Evolutionary conservation across 768 basidiomycete genomes (phyloP), one percentile per base, ranked within the genome.

Genomic region (Agrocybe chaxingu): DNA sequence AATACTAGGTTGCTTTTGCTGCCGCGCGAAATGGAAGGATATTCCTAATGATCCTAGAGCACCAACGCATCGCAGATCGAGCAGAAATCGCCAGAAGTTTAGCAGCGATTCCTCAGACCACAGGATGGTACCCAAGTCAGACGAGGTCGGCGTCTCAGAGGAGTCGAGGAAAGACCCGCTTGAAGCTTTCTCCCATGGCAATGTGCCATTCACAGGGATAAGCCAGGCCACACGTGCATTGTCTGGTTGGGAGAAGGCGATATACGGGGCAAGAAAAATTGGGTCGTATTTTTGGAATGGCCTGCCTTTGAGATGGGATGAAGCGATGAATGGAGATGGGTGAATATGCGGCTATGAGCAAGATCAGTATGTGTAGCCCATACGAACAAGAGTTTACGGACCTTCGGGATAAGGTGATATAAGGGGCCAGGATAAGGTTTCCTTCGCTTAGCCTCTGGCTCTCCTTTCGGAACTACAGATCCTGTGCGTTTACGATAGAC

Each of bases 141-240:
- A 53, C 18, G 61, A 53, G 10, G 52, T 52, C 36, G 64, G 62
- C n/a, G 55, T 54, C 19, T 62, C 56, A 41, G 58, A 52, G 4
- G 52, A 52, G 37, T 70, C 68, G 34, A 74, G 61, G n/a, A 81
- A 47, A 10, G 66, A 62, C 7, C 75, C 81, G 38, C 63, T 54
- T 8, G 80, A 74, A 42, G 71, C 71, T 30, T 62, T 64, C 8
- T 65, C 62, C 78, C 78, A 84, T 34, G 79, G 80, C 37, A 77
- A 55, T 24, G 52, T 60, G 11, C 83, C 83, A 9, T 81, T 75
- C 4, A 84, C 61, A 36, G 83, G 83, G 34, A 85, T 70, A 11
- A 84, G 57, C 83, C 83, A 85, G 7, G 78, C 75, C 42, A 65
- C 67, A 43, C 81, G 76, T 43, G 70, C 57, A 55, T 71, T 73